Evolutionary conservation across 805 yeast genomes (phyloP), one percentile per base, ranked within the genome.

Genomic region (Candida chilensis): DNA sequence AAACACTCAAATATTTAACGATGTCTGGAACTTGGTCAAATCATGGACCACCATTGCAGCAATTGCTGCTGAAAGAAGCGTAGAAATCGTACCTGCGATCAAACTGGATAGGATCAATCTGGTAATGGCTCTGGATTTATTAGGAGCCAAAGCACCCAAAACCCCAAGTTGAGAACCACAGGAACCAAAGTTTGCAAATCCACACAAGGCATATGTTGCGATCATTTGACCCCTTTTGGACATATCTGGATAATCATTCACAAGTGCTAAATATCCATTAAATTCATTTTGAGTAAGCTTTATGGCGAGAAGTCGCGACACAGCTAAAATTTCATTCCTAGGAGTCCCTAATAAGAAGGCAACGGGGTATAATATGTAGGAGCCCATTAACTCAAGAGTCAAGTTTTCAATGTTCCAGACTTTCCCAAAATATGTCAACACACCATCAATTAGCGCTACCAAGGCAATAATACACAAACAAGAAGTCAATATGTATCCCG

Each of bases 271-370:
- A 45, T 55, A 74, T 20, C 74, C 81, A 21, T 70, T 76, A 40
- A 61, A 74, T 52, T 74, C 82, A 44, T 74, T 74, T 50, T 75
- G 79, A 38, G 74, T 67, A 44, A 74, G 57, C 54, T 75, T 75
- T 44, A 54, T 55, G 24, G 77, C 75, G 41, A 74, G 59, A 35
- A 75, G 65, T 45, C 56, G 59, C 36, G 72, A 63, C 32, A 75
- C 64, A 30, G 50, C 48, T 44, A 66, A 62, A 32, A 74, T 56
- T 41, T 74, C 82, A 31, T 57, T 43, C 39, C 72, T 55, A 33
- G 75, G 72, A 16, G 67, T 60, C 28, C 82, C 82, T 35, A 74
- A 54, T 30, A 74, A 55, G 60, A 74, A 74, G 2, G 77, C 65
- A 20, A 71, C 64, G 5, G 82, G 82, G 46, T 74, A 74, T 36